phyloP scores from a whole-genome alignment of 768 basidiomycete genomes.

The Tubosaeta sp. region DNA sequence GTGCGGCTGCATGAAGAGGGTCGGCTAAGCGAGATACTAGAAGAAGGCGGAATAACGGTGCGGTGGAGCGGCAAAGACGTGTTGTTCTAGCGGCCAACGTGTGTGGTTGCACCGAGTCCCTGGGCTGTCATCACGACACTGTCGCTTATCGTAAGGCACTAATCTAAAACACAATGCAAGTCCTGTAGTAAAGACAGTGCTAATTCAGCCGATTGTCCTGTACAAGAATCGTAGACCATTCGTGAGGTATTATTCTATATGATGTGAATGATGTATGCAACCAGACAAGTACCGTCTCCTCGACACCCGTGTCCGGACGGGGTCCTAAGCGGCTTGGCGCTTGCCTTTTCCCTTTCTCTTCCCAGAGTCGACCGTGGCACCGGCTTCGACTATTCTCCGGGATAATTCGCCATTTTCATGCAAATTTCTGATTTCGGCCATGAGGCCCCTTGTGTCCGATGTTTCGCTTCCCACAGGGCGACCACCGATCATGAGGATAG shows the following conservation, averaged over 20 bases:
- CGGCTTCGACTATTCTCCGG: slow-evolving; percentile 47
- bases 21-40: slow-evolving; percentile 41
- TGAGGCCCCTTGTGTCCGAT: slow-evolving; percentile 13
- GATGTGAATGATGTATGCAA: not conserved
- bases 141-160: not conserved
- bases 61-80: slow-evolving; percentile 11
- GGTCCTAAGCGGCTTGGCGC: slow-evolving; percentile 2
- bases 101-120: not conserved
- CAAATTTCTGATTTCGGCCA: slow-evolving; percentile 50
- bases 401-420: slow-evolving; percentile 49
- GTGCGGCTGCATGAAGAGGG: slow-evolving; percentile 42
- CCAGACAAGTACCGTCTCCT: no score
- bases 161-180: no score
- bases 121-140: not conserved
- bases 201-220: slow-evolving; percentile 2
- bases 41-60: slow-evolving; percentile 43
- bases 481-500: slow-evolving; percentile 69
- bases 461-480: slow-evolving; percentile 41
- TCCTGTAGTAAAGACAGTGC: slow-evolving; percentile 6
- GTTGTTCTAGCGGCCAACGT: not conserved
- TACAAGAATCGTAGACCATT: not conserved
- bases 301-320: slow-evolving; percentile 5
- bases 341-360: slow-evolving; percentile 48
- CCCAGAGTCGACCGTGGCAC: slow-evolving; percentile 50
- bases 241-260: slow-evolving; percentile 5